These are phyloP conservation scores for Triadica sebifera DNA, from an alignment of 345 rosid genomes.

Conservation along the genomic window DNA sequence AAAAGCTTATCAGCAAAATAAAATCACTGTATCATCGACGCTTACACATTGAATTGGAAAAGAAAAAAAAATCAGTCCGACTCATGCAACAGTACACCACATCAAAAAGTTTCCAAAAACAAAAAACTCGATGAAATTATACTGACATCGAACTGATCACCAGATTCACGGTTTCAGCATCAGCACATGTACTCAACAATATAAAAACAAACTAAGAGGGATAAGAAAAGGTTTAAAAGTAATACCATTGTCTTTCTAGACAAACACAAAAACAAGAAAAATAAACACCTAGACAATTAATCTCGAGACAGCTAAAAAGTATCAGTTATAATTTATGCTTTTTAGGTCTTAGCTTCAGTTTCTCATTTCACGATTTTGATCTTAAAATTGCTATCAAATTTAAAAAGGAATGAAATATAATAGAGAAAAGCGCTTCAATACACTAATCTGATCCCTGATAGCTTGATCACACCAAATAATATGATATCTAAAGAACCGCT, in stretches of 20 bases:
- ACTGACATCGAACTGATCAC: not conserved
- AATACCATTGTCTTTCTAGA: too few species aligned
- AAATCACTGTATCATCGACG: slow-evolving; percentile 4
- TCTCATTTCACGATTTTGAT: not conserved
- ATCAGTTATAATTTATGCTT: too few species aligned
- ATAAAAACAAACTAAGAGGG: too few species aligned
- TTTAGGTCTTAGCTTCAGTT: too few species aligned
- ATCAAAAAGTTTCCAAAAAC: not conserved
- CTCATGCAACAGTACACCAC: not conserved
- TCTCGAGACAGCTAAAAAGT: too few species aligned
- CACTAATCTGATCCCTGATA: slow-evolving; percentile 3
- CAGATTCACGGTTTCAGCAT: not conserved
- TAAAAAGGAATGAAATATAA: not conserved
- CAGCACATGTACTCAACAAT: too few species aligned
- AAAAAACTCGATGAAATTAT: not conserved
- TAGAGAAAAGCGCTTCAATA: slow-evolving; percentile 11
- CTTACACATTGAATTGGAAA: not conserved
- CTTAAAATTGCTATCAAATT: not conserved
- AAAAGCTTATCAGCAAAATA: not conserved
- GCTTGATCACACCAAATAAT: not conserved
- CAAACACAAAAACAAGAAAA: too few species aligned
- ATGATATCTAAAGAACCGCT: not conserved
- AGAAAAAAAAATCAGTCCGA: too few species aligned
- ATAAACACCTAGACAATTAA: too few species aligned
- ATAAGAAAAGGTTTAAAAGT: too few species aligned